Evolutionary conservation across 176 grass and related monocot species (phyloP), one percentile per base, ranked within the genome.

Genomic region (Cenchrus fungigraminus): DNA sequence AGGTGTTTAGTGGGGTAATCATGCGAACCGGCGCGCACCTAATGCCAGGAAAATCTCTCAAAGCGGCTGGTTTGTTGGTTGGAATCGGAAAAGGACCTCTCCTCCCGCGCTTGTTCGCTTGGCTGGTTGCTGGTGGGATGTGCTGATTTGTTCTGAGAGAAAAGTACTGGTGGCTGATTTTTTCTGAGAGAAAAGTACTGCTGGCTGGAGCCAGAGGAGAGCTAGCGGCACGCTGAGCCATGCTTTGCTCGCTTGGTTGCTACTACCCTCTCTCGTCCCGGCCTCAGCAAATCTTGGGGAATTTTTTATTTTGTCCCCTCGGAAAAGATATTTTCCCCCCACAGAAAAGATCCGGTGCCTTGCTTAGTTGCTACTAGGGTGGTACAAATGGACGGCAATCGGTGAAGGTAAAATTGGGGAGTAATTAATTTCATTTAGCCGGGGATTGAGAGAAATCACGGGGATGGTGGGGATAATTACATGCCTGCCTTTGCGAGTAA

Each of bases 1-100:
- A 45, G 79, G 84, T 67, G 79, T 49, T 79, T 83, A 73, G 78
- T 83, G 73, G 73, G 59, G 65, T 74, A 65, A 70, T 77, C 45
- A 82, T 78, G 64, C 46, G 54, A 86, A 76, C 64, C 61, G 49
- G 19, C 43, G 68, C 60, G 59, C 81, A 84, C 81, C 81, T 65
- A 79, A 32, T 81, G 77, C 22, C 22, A 45, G 54, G 25, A 53
- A 81, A 82, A 61, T 77, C 51, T 45, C 31, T 6, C 9, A 87
- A 85, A 85, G 83, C 50, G 29, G 82, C 85, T 83, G 34, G 83
- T 73, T 81, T 37, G 49, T 9, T 50, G 47, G 47, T 10, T 51
- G 9, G 75, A 54, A 77, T 47, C 11, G 68, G 42, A 50, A 60
- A 77, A 77, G 56, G 54, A 34, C 6, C 13, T 9, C 56, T 40